A percentile compares a stretch with the other conserved stretches of the same genome.
These are phyloP conservation scores for Aspergillus quadrilineatus DNA, from an alignment of 2,329 filamentous ascomycete species.

Conservation along the genomic window DNA sequence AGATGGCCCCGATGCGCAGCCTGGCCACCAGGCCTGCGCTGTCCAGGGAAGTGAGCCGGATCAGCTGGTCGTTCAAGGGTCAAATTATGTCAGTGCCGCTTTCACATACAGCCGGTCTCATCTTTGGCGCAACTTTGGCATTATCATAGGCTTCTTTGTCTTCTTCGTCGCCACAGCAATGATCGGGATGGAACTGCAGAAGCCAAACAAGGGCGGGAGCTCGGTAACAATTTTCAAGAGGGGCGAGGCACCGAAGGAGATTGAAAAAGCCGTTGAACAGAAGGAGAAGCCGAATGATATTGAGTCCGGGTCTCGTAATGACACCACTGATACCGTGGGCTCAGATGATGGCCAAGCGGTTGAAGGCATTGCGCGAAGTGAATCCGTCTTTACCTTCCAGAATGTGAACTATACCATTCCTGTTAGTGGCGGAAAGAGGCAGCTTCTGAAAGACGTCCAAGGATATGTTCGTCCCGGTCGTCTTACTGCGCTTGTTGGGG, in stretches of 20 bases:
- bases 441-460: constrained; percentile 60
- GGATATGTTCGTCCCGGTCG: constrained; percentile 76
- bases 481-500: constrained; percentile 77
- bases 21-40: constrained; percentile 59
- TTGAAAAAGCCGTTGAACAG: constrained; percentile 58
- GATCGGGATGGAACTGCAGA: constrained; percentile 73
- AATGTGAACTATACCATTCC: constrained; percentile 70
- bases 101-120: constrained; percentile 58
- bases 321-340: constrained; percentile 13
- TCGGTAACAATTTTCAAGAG: constrained; percentile 73
- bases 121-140: constrained; percentile 74
- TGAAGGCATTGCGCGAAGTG: constrained; percentile 60
- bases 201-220: constrained; percentile 77
- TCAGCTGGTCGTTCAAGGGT: constrained; percentile 53
- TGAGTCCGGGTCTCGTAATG: constrained; percentile 46
- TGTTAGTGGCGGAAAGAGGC: constrained; percentile 44
- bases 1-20: constrained; percentile 44
- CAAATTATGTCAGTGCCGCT: constrained; percentile 55
- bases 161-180: constrained; percentile 76
- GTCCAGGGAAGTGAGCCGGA: constrained; percentile 58
- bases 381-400: constrained; percentile 81
- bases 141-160: constrained; percentile 72
- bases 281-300: constrained; percentile 48
- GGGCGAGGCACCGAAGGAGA: constrained; percentile 59
- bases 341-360: constrained; percentile 32